These are phyloP conservation scores for Coemansia sp. DNA, from an alignment of 192 early-diverging fungal genomes.

Conservation along the genomic window DNA sequence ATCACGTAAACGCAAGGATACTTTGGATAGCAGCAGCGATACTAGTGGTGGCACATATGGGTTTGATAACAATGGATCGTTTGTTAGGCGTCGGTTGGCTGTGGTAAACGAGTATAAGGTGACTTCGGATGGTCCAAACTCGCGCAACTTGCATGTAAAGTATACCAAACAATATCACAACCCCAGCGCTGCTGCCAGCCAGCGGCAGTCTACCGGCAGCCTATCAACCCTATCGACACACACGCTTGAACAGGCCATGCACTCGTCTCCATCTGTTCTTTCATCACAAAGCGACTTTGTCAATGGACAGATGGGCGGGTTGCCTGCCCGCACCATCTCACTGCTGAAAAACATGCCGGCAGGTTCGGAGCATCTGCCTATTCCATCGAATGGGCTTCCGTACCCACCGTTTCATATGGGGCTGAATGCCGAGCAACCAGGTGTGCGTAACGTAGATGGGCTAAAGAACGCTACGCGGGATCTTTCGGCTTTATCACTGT, in stretches of 20 bases:
- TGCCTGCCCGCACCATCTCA: constrained; percentile 8
- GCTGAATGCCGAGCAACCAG: too few species aligned
- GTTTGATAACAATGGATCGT: constrained; percentile 38
- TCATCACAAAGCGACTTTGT: constrained; percentile 3
- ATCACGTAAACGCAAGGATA: constrained; percentile 49
- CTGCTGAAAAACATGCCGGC: not conserved
- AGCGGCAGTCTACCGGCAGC: constrained; percentile 7
- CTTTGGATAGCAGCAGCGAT: not conserved
- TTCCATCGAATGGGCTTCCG: not conserved
- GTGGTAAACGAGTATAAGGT: constrained; percentile 56
- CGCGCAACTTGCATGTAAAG: constrained; percentile 48
- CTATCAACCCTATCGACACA: constrained; percentile 3
- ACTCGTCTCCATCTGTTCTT: not conserved
- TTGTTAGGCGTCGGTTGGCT: constrained; percentile 43
- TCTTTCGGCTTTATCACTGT: constrained; percentile 31
- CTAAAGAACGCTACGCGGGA: constrained; percentile 24
- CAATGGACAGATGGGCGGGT: not conserved
- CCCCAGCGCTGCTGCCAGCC: constrained; percentile 13
- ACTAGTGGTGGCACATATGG: constrained; percentile 29
- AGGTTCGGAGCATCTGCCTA: not conserved
- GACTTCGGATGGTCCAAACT: constrained; percentile 31
- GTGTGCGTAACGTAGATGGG: not conserved
- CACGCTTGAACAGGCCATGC: constrained; percentile 2
- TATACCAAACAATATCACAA: constrained; percentile 54
- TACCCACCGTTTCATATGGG: not conserved